These are phyloP conservation scores for Cryoendolithus antarcticus DNA, from an alignment of 2,329 filamentous ascomycete species.

Conservation along the genomic window DNA sequence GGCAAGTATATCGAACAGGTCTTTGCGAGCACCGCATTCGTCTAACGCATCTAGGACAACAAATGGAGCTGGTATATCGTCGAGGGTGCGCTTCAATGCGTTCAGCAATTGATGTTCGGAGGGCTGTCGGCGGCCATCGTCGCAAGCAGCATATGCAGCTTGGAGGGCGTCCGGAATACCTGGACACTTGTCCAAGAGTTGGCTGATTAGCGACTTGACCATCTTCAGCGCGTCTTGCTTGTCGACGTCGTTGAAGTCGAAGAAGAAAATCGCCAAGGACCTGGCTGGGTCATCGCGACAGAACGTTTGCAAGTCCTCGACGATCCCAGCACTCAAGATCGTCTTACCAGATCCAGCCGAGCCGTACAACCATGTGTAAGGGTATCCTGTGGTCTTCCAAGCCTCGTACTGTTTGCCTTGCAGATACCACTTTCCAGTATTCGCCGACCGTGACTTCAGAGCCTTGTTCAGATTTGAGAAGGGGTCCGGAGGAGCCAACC, in stretches of 20 bases:
- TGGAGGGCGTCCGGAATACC: not conserved
- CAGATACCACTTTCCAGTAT: constrained; percentile 6
- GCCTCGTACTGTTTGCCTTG: constrained; percentile 2
- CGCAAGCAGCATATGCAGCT: not conserved
- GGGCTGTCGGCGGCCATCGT: not conserved
- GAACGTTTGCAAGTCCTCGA: constrained; percentile 6
- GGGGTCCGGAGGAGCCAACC: constrained; percentile 11
- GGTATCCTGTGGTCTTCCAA: constrained; percentile 1
- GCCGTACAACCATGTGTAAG: constrained; percentile 6
- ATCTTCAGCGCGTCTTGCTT: constrained; percentile 26
- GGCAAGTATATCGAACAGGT: not conserved
- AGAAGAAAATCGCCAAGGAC: constrained; percentile 19
- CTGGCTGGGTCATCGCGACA: constrained; percentile 3
- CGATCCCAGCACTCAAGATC: constrained; percentile 5
- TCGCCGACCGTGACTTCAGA: constrained; percentile 4
- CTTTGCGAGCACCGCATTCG: not conserved
- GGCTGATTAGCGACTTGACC: constrained; percentile 26
- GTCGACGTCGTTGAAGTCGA: constrained; percentile 25
- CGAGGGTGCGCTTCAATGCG: not conserved
- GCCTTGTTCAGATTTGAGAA: constrained; percentile 6
- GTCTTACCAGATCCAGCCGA: constrained; percentile 8
- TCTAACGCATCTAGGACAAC: not conserved
- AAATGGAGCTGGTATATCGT: not conserved
- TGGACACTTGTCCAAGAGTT: constrained; percentile 18
- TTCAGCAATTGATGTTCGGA: not conserved